Evolutionary conservation across 2,329 filamentous ascomycete genomes (phyloP), one percentile per base, ranked within the genome.

Genomic region (Ophiostoma australiae): DNA sequence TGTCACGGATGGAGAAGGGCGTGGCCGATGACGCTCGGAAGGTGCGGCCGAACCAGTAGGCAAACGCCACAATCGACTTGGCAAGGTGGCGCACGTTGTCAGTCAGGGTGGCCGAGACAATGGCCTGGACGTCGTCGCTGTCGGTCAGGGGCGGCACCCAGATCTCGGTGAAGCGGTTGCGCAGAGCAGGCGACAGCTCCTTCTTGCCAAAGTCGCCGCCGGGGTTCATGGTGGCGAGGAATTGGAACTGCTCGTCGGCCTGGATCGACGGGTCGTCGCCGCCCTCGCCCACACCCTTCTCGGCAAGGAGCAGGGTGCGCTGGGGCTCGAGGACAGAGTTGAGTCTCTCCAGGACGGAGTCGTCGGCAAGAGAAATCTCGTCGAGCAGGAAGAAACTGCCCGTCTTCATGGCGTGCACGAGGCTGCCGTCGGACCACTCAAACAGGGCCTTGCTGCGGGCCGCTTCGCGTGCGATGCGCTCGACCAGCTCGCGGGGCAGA

Each of bases 131-230:
- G 77, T 99, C 96, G 39, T 93, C 89, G 69, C 88, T 86, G 72
- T 94, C 91, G 0, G 93, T 93, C 72, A 98, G 82, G 0, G 94
- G 87, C 1, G 95, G 93, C 0, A 98, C 95, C 95, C 95, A 99
- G 10, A 99, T 97, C 80, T 99, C 95, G 0, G 95, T 99, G 78
- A 99, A 97, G 72, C 95, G 91, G 78, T 99, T 99, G 66, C 95
- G 87, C 72, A 99, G 82, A 17, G 95, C 96, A 3, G 95, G 95
- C 0, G 95, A 99, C 15, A 99, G 85, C 79, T 99, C 95, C 75
- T 94, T 93, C 82, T 99, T 99, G 74, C 95, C 95, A 78, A 98
- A 99, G 78, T 99, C 95, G 66, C 96, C 95, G 69, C 96, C 96
- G 10, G 95, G 95, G 75, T 99, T 99, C 95, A 99, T 99, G 0